Evolutionary conservation across 2,329 filamentous ascomycete species (phyloP).

Genomic region (Cordyceps farinosa): DNA sequence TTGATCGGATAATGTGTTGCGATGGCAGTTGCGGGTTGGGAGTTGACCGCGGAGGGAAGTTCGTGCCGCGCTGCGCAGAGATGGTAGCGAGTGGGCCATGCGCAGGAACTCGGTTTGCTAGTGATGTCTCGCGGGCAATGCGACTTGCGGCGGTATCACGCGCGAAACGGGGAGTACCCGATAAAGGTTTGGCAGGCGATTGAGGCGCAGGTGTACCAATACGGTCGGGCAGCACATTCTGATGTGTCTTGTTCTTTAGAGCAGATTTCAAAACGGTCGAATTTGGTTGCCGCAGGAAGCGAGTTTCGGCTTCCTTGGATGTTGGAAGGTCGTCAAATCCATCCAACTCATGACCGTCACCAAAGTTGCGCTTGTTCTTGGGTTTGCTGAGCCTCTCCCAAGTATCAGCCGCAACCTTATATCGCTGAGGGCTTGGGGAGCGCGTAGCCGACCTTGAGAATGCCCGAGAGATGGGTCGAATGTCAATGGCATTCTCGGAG

Average conservation of each 20-base stretch:
- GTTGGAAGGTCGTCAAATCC: slow-evolving; percentile 93
- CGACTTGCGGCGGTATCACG: slow-evolving; percentile 63
- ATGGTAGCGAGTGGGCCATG: slow-evolving; percentile 52
- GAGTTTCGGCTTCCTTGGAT: slow-evolving; percentile 74
- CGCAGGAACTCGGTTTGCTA: slow-evolving; percentile 57
- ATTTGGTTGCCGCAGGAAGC: slow-evolving; percentile 75
- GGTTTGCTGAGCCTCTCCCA: slow-evolving; percentile 73
- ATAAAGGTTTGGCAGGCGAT: slow-evolving; percentile 53
- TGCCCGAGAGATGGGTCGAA: slow-evolving; percentile 54
- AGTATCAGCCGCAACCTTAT: slow-evolving; percentile 43
- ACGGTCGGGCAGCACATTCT: slow-evolving; percentile 53
- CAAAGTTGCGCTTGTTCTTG: slow-evolving; percentile 58
- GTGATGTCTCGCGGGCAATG: slow-evolving; percentile 59
- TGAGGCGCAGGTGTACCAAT: slow-evolving; percentile 50
- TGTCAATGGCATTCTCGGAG: slow-evolving; percentile 65
- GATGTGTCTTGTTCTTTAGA: slow-evolving; percentile 54
- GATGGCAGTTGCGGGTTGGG: slow-evolving; percentile 39
- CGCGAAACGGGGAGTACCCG: slow-evolving; percentile 57
- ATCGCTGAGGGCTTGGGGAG: slow-evolving; percentile 57
- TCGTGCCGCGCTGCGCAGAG: slow-evolving; percentile 52
- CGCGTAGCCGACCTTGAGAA: slow-evolving; percentile 57
- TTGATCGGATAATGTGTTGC: slow-evolving; percentile 46
- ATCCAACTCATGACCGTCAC: slow-evolving; percentile 88
- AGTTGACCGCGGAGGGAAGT: slow-evolving; percentile 49
- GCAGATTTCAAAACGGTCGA: slow-evolving; percentile 64